A percentile compares a stretch with the other conserved stretches of the same genome.
Evolutionary conservation across 2,329 filamentous ascomycete species (phyloP).

Genomic region (Microcyclospora pomicola): DNA sequence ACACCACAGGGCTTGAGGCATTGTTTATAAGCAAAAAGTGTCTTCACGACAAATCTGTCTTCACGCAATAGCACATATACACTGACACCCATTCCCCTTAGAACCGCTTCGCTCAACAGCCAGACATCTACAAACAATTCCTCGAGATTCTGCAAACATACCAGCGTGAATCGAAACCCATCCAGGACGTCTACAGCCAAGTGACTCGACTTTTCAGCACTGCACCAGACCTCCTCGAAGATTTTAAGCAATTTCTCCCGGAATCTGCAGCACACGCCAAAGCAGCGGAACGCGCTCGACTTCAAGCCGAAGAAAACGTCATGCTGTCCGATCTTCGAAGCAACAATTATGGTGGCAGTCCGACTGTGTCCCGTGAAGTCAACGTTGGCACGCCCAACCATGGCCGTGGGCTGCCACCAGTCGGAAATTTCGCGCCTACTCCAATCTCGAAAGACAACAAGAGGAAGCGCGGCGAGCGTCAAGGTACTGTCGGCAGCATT

Average conservation of each 20-base stretch:
- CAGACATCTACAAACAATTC: constrained; percentile 98
- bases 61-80: constrained; percentile 1
- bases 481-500: constrained; percentile 33
- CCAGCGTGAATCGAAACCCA: constrained; percentile 93
- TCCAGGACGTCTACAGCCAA: constrained; percentile 95
- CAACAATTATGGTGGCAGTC: constrained; percentile 32
- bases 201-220: constrained; percentile 88
- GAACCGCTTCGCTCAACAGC: constrained; percentile 94
- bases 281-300: constrained; percentile 41
- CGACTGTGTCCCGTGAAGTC: constrained; percentile 23
- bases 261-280: constrained; percentile 66
- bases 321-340: constrained; percentile 49
- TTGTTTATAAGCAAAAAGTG: neutral
- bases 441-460: constrained; percentile 77
- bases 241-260: constrained; percentile 96
- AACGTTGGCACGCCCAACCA: constrained; percentile 24
- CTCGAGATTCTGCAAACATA: constrained; percentile 97
- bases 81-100: constrained; percentile 25
- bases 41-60: no score
- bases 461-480: constrained; percentile 56
- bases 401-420: constrained; percentile 55
- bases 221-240: constrained; percentile 86
- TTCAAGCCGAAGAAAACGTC: constrained; percentile 53
- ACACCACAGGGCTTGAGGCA: neutral
- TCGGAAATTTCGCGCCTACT: constrained; percentile 84